Evolutionary conservation across 345 rosid species (phyloP).

Genomic region (Lumnitzera littorea): DNA sequence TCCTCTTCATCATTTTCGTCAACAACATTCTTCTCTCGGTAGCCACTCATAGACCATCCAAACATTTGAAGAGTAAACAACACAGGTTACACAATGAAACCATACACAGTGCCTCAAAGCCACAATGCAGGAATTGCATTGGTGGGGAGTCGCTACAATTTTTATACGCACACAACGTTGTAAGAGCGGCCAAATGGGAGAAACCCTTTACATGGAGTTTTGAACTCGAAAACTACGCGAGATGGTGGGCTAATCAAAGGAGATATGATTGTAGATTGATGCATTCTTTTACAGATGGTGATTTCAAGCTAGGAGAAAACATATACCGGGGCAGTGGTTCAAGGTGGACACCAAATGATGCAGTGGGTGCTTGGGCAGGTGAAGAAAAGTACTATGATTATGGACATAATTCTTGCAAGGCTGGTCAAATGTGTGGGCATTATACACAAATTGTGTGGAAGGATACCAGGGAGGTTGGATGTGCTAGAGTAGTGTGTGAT

Average conservation of each 20-base stretch:
- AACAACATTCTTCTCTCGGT: conserved; percentile 1
- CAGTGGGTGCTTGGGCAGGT: conserved; percentile 58
- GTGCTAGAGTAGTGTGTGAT: conserved; percentile 70
- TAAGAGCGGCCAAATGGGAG: conserved; percentile 60
- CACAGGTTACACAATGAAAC: conserved; percentile 17
- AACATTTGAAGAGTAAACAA: conserved; percentile 3
- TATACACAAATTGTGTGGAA: conserved; percentile 89
- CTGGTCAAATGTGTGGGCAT: conserved; percentile 75
- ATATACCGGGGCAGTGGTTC: conserved; percentile 76
- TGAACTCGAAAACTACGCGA: conserved; percentile 60
- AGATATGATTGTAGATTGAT: conserved; percentile 45
- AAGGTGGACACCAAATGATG: conserved; percentile 53
- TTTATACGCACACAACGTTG: conserved; percentile 59
- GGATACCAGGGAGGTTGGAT: conserved; percentile 54
- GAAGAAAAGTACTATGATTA: conserved; percentile 72
- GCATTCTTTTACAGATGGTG: conserved; percentile 60
- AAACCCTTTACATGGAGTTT: conserved; percentile 61
- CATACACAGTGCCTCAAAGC: conserved; percentile 40
- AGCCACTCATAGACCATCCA: conserved; percentile 9
- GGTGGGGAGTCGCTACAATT: conserved; percentile 60
- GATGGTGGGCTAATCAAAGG: conserved; percentile 76
- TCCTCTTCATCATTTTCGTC: conserved; percentile 10
- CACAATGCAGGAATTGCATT: conserved; percentile 59
- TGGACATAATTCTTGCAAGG: conserved; percentile 37
- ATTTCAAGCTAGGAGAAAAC: conserved; percentile 72